Conservation (phyloP, 257 asterid species). For the Vinca minor region DNA sequence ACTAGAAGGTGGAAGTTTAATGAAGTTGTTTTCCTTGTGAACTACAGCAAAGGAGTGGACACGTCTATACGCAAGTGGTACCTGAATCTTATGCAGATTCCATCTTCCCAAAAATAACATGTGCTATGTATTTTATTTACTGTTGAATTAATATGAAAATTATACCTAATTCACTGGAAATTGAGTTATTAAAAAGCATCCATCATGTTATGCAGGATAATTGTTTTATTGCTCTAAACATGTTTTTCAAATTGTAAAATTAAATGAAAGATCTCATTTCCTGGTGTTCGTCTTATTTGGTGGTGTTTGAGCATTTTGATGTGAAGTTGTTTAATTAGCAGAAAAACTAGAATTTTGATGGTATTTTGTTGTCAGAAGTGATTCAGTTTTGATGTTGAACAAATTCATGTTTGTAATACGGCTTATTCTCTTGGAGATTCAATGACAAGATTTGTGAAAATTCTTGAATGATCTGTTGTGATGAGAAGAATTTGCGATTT, state of each 20-base stretch:
- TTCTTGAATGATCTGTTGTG: too few species aligned
- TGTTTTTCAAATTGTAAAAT: slow-evolving; percentile 33
- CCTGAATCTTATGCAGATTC: slow-evolving; percentile 29
- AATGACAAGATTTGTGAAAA: too few species aligned
- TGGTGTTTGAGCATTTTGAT: neutral
- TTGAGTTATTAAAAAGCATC: slow-evolving; percentile 14
- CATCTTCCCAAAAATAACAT: slow-evolving; percentile 19
- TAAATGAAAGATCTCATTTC: slow-evolving; percentile 13
- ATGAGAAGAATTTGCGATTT: too few species aligned
- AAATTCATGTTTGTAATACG: too few species aligned
- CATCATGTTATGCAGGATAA: slow-evolving; percentile 19
- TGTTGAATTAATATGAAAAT: slow-evolving; percentile 19
- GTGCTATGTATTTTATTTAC: slow-evolving; percentile 33
- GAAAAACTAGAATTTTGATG: too few species aligned
- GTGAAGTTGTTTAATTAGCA: too few species aligned
- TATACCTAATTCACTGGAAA: slow-evolving; percentile 27
- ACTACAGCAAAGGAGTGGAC: slow-evolving; percentile 92
- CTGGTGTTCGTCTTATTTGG: neutral
- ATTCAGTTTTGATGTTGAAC: too few species aligned
- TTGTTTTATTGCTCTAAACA: slow-evolving; percentile 21
- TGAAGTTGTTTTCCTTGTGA: slow-evolving; percentile 4
- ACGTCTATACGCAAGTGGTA: slow-evolving; percentile 85
- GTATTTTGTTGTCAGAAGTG: too few species aligned
- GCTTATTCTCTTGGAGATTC: too few species aligned
- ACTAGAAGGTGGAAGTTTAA: neutral